Evolutionary conservation across 2,329 filamentous ascomycete species (phyloP), one percentile per base, ranked within the genome.

Genomic region (Nannizziopsis barbatae): DNA sequence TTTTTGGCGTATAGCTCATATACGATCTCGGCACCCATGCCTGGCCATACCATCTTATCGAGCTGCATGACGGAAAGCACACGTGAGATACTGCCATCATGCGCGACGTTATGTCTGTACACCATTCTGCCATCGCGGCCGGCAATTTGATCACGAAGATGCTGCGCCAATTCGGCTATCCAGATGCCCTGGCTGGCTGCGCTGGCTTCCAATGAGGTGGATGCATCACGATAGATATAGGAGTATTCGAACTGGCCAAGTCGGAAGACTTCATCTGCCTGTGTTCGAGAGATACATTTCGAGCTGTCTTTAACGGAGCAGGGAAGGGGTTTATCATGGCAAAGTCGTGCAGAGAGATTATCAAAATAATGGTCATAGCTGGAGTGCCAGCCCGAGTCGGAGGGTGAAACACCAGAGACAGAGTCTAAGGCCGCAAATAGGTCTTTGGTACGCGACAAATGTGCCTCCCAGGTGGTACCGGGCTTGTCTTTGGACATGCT

Each of bases 301-400:
- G 66, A 55, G 0, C 63, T 67, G 41, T 57, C 54, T 14, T 72
- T 64, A 5, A 75, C 62, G 53, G 75, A 77, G 66, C 85, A 90
- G 0, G 85, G 86, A 0, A 89, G 69, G 0, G 83, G 76, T 58
- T 83, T 85, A 14, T 65, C 69, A 60, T 92, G 85, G 62, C 86
- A 92, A 60, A 87, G 81, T 0, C 85, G 75, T 0, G 85, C 81
- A 0, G 84, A 87, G 1, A 92, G 74, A 58, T 88, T 92, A 62
- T 92, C 86, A 58, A 81, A 92, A 68, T 92, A 92, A 64, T 88
- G 86, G 60, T 92, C 86, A 57, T 84, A 81, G 54, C 57, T 57
- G 12, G 38, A 72, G 59, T 90, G 84, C 70, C 86, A 92, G 2
- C 72, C 81, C 0, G 61, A 59, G 51, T 80, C 75, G 31, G 64